Percentiles rank a stretch among this genome's conserved stretches.
Evolutionary conservation across 805 yeast species (phyloP).

Genomic region (Lipomyces mesembrius): DNA sequence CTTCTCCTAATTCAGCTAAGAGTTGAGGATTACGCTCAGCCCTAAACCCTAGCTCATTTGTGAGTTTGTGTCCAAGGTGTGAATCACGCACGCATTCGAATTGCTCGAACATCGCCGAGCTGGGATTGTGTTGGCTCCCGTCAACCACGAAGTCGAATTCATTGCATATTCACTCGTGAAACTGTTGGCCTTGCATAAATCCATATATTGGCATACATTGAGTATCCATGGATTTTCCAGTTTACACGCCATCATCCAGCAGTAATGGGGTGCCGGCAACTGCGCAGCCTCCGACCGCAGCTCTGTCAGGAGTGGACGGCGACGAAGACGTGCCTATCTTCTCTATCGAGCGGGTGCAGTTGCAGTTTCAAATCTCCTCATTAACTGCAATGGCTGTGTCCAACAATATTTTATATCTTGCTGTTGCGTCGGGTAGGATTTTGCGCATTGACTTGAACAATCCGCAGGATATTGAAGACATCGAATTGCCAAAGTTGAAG

Average conservation of each 20-base stretch:
- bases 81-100: no score
- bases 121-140: no score
- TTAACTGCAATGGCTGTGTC: constrained; percentile 59
- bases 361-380: constrained; percentile 54
- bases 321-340: constrained; percentile 39
- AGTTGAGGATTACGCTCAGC: no score
- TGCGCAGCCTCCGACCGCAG: constrained; percentile 15
- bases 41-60: no score
- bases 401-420: constrained; percentile 60
- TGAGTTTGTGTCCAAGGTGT: no score
- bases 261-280: background rate
- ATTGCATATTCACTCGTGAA: background rate
- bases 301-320: constrained; percentile 21
- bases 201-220: background rate
- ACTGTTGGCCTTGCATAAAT: background rate
- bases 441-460: constrained; percentile 67
- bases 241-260: background rate
- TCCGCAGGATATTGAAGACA: constrained; percentile 61
- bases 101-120: no score
- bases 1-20: no score
- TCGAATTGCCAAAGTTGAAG: constrained; percentile 41
- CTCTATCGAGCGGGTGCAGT: constrained; percentile 53
- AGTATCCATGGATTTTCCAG: constrained; percentile 4
- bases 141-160: background rate
- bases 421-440: constrained; percentile 58